Evolutionary conservation across 495 filamentous ascomycete species (phyloP), one percentile per base, ranked within the genome.

Genomic region (Bacidia rubella): DNA sequence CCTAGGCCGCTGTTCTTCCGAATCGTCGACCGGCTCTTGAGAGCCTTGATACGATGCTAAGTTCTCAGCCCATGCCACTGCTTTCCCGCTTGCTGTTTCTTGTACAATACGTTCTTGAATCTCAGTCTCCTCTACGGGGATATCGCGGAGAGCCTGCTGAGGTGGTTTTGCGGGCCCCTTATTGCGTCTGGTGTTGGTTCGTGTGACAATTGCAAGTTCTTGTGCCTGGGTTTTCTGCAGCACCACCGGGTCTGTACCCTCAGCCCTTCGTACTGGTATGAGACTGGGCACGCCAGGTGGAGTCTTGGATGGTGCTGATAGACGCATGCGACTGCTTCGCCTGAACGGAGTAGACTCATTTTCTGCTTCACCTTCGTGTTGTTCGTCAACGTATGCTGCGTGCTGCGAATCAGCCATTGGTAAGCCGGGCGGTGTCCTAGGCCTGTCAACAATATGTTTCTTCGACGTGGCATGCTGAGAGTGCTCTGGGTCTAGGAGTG

Each of bases 201-300:
- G 67, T 2, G 78, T 82, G 11, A 65, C 55, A 52, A 77, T 60
- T 1, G 75, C 71, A 17, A 81, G 57, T 47, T 80, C 71, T 55
- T 82, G 79, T 2, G 76, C 73, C 54, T 81, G 75, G 1, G 74
- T 75, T 42, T 70, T 70, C 54, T 77, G 72, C 9, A 79, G 62
- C 40, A 79, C 74, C 22, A 80, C 65, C 42, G 74, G 75, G 51
- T 79, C 76, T 3, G 65, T 70, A 9, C 74, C 74, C 55, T 78
- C 77, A 11, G 74, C 65, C 17, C 77, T 69, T 26, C 77, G 74
- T 10, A 83, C 72, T 0, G 77, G 66, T 52, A 82, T 75, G 53
- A 68, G 75, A 55, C 69, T 66, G 47, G 77, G 64, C 55, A 63
- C 45, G 54, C 55, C 39, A 62, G 62, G 47, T 59, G 54, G 45